Evolutionary conservation across 2,329 filamentous ascomycete species (phyloP).

Genomic region (Intubia oerlemansii): DNA sequence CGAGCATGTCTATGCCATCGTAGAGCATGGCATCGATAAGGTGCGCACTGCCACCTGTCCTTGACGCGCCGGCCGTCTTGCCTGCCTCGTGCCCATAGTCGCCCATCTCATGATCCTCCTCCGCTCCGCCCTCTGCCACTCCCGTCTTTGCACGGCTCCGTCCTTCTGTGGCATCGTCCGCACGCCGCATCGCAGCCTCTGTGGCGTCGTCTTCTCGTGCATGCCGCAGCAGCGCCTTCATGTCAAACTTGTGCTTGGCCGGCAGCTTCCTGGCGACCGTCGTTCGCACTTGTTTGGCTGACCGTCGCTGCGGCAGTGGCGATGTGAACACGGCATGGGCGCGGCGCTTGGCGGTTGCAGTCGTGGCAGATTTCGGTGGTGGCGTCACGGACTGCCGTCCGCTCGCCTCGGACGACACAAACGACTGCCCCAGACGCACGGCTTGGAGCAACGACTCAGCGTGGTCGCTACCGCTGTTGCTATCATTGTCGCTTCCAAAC

Average conservation of each 20-base stretch:
- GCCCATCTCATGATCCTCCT: background rate
- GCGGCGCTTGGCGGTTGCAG: constrained; percentile 6
- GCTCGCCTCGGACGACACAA: background rate
- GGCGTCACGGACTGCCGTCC: background rate
- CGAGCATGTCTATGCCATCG: too few relatives aligned
- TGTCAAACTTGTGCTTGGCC: constrained; percentile 38
- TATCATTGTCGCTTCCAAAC: too few relatives aligned
- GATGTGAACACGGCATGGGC: constrained; percentile 11
- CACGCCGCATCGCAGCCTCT: constrained; percentile 29
- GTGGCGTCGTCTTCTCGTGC: constrained; percentile 36
- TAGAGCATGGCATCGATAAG: too few relatives aligned
- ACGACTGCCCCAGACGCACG: background rate
- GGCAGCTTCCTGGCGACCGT: constrained; percentile 11
- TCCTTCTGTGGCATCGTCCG: constrained; percentile 12
- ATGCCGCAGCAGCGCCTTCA: constrained; percentile 39
- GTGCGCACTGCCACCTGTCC: too few relatives aligned
- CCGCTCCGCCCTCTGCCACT: too few relatives aligned
- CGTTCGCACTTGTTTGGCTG: constrained; percentile 5
- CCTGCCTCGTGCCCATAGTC: too few relatives aligned
- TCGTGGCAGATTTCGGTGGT: too few relatives aligned
- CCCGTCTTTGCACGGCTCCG: background rate
- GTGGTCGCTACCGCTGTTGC: background rate
- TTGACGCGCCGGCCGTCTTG: too few relatives aligned
- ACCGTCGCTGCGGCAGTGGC: constrained; percentile 21
- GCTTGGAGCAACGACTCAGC: constrained; percentile 3